Percentiles rank a stretch among this genome's conserved stretches.
phyloP scores from a whole-genome alignment of 2,329 filamentous ascomycete species.

The Whalleya microplaca region DNA sequence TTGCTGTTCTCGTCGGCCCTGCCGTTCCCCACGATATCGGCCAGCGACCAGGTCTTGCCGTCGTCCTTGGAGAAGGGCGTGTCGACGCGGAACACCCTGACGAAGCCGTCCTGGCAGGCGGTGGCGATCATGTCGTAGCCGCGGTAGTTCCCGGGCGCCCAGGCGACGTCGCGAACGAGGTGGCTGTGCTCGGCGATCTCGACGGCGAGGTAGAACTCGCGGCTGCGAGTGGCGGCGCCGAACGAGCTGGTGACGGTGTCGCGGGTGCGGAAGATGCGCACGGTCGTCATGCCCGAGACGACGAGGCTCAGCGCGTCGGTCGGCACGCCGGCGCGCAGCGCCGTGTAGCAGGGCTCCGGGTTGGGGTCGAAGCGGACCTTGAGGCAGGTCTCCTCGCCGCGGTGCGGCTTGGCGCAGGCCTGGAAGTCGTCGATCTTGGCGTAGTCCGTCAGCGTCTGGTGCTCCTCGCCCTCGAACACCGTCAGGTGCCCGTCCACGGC shows the following conservation, averaged over 20 bases:
- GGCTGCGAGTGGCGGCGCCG: slow-evolving; percentile 60
- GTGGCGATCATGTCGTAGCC: slow-evolving; percentile 91
- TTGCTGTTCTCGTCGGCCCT: slow-evolving; percentile 35
- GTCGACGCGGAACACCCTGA: slow-evolving; percentile 84
- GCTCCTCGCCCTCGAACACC: slow-evolving; percentile 83
- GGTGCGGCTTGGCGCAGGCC: slow-evolving; percentile 69
- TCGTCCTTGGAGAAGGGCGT: slow-evolving; percentile 56
- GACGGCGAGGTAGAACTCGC: slow-evolving; percentile 83
- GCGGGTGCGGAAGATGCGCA: slow-evolving; percentile 80
- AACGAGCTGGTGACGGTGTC: slow-evolving; percentile 57
- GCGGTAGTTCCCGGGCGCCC: slow-evolving; percentile 88
- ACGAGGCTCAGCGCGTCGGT: slow-evolving; percentile 79
- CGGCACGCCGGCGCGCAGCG: slow-evolving; percentile 79
- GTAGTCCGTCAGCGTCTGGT: slow-evolving; percentile 80
- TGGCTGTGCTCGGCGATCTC: slow-evolving; percentile 74
- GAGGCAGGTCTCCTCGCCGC: slow-evolving; percentile 88
- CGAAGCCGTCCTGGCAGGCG: slow-evolving; percentile 87
- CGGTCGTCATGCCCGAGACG: slow-evolving; percentile 82
- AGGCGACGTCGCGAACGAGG: slow-evolving; percentile 84
- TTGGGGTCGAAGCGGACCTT: slow-evolving; percentile 88
- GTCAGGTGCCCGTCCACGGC: slow-evolving; percentile 80
- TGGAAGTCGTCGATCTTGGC: slow-evolving; percentile 74
- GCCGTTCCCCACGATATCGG: slow-evolving; percentile 47
- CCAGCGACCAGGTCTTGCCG: slow-evolving; percentile 54
- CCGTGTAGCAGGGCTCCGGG: slow-evolving; percentile 76